Evolutionary conservation across 768 basidiomycete genomes (phyloP), one percentile per base, ranked within the genome.

Genomic region (Filobasidium wieringae): DNA sequence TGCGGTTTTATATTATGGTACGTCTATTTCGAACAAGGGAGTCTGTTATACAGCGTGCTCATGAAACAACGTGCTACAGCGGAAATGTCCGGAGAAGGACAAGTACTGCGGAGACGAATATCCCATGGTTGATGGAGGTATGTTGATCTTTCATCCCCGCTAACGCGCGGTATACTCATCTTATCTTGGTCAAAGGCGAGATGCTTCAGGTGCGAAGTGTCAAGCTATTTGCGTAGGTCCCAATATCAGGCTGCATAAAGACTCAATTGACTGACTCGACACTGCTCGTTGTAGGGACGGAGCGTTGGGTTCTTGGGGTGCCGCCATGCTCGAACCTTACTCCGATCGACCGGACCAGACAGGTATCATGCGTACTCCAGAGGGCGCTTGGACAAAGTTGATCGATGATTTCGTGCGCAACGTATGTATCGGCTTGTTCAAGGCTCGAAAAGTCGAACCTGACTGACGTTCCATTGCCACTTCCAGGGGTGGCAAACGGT

Each of bases 301-400:
- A 39, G 92, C 92, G 0, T 79, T 97, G 4, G 89, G 93, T 0
- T 88, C 86, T 1, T 88, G 87, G 79, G 92, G 93, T 7, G 91
- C 93, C 0, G 91, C 93, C 0, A 78, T 97, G 56, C 74, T 87
- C 5, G 79, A 84, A 50, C 87, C 89, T 17, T 97, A 95, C 69
- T 79, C 82, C 0, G 75, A 93, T 71, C 81, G 85, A 22, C 83
- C 86, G 1, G 78, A 80, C 0, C 82, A 81, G 26, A 77, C 68
- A 8, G 92, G 92, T 1, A 77, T 88, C 55, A 78, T 96, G 78
- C 79, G 81, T 26, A 76, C 76, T 52, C 75, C 78, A 2, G 79
- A 82, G 22, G 78, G 80, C 17, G 76, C 74, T 0, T 76, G 92
- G 57, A 70, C 76, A 1, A 66, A 76, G 22, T 74, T 85, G 12